Percentiles rank a stretch among this genome's conserved stretches.
phyloP scores from a whole-genome alignment of 2,329 filamentous ascomycete species.

The Nemania sp. region DNA sequence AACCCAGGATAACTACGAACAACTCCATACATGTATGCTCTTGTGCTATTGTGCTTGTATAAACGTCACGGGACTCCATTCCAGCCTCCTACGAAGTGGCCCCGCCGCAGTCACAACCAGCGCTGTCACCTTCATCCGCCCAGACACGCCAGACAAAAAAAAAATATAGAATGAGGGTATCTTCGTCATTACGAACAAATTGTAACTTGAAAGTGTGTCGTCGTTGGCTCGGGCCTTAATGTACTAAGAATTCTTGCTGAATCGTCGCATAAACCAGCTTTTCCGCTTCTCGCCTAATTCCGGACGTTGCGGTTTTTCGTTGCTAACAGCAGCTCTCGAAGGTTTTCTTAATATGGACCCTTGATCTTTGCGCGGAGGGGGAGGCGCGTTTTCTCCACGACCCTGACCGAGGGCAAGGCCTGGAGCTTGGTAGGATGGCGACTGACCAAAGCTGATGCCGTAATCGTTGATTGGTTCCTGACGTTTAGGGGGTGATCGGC shows the following conservation, averaged over 20 bases:
- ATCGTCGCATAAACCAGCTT: conserved; percentile 88
- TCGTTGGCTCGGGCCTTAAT: conserved; percentile 8
- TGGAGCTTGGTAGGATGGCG: conserved; percentile 57
- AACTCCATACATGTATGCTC: conserved; percentile 36
- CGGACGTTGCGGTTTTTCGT: conserved; percentile 48
- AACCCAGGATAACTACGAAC: conserved; percentile 23
- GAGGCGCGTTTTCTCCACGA: conserved; percentile 42
- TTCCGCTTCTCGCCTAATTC: conserved; percentile 76
- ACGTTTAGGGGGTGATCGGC: conserved; percentile 69
- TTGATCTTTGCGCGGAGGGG: conserved; percentile 52
- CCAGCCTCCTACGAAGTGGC: conserved; percentile 8
- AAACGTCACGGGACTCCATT: conserved; percentile 13
- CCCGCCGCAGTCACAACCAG: conserved; percentile 14
- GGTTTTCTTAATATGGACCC: conserved; percentile 46
- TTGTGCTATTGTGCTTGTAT: conserved; percentile 16
- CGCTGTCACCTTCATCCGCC: conserved; percentile 16
- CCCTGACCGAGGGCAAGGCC: conserved; percentile 49
- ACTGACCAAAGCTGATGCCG: conserved; percentile 68
- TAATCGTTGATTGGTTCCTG: conserved; percentile 71
- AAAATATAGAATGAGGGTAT: conserved; percentile 37
- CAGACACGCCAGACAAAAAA: conserved; percentile 2
- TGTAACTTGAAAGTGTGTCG: conserved; percentile 32
- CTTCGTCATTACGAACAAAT: conserved; percentile 38
- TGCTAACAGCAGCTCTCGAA: conserved; percentile 43
- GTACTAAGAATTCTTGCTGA: conserved; percentile 71